Evolutionary conservation across 1,284 basidiomycete genomes (phyloP).

Genomic region (Papiliotrema terrestris): DNA sequence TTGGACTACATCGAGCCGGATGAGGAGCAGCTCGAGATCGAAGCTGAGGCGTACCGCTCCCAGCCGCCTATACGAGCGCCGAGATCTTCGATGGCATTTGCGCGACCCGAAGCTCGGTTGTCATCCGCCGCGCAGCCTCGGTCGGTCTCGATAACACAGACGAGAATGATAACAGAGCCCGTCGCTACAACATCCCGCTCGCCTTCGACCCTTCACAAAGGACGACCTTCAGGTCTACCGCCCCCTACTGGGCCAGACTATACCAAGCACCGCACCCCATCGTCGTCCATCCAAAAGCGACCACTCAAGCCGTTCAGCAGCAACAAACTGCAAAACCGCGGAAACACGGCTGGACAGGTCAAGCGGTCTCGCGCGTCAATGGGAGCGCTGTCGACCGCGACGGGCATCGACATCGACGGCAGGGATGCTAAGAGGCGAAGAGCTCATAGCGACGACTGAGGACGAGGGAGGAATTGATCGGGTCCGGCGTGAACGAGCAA

Average conservation of each 20-base stretch:
- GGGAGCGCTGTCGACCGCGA: neutral
- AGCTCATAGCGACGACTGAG: neutral
- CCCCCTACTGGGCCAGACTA: slow-evolving; percentile 5
- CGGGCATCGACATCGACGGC: neutral
- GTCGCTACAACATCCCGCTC: neutral
- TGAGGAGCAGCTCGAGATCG: neutral
- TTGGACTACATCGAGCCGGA: neutral
- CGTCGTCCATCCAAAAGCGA: neutral
- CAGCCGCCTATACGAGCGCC: neutral
- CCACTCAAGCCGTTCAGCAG: slow-evolving; percentile 3
- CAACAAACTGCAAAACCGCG: neutral
- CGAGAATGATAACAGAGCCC: no score
- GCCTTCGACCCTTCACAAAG: neutral
- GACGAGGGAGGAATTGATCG: no score
- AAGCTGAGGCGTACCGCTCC: neutral
- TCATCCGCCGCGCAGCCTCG: neutral
- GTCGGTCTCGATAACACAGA: neutral
- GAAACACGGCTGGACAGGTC: neutral
- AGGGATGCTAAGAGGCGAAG: neutral
- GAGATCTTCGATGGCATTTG: no score
- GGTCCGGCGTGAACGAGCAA: no score
- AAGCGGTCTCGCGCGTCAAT: neutral
- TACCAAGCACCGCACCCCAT: neutral
- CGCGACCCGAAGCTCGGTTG: no score
- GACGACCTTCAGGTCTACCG: neutral